Evolutionary conservation across 805 yeast species (phyloP).

Genomic region (Metschnikowia hibisci): DNA sequence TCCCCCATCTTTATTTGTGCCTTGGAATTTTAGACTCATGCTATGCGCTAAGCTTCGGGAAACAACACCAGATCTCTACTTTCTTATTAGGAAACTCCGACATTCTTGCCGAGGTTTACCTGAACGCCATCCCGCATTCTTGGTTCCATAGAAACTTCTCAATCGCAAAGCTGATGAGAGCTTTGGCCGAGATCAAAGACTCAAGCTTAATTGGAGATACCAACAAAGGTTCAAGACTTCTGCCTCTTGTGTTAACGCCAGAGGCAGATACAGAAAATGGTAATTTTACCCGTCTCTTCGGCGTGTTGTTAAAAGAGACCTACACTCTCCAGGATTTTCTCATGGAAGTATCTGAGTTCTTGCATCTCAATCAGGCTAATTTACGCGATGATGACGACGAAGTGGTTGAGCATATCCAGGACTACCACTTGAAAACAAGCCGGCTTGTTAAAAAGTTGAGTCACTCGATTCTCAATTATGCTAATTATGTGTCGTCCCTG

Average conservation of each 20-base stretch:
- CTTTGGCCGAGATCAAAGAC: constrained; percentile 3
- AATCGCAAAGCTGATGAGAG: constrained; percentile 6
- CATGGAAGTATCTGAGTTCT: constrained; percentile 26
- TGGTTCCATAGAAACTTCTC: constrained; percentile 6
- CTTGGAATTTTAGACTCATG: constrained; percentile 48
- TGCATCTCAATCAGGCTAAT: constrained; percentile 2
- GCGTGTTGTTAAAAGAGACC: constrained; percentile 30
- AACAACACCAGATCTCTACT: constrained; percentile 21
- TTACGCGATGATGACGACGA: constrained; percentile 19
- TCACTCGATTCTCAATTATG: constrained; percentile 24
- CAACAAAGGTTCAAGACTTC: not conserved
- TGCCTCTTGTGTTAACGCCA: not conserved
- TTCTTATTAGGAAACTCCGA: not conserved
- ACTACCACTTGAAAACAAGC: constrained; percentile 37
- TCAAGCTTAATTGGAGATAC: not conserved
- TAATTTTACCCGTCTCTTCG: constrained; percentile 8
- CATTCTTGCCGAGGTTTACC: not conserved
- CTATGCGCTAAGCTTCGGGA: constrained; percentile 51
- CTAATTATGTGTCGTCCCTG: constrained; percentile 27
- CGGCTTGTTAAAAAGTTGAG: constrained; percentile 36
- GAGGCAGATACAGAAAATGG: not conserved
- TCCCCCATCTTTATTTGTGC: constrained; percentile 45
- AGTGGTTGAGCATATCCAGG: constrained; percentile 26
- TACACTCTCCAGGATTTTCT: constrained; percentile 34
- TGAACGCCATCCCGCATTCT: not conserved